Percentiles rank a stretch among this genome's conserved stretches.
These are phyloP conservation scores for Solanum virginianum DNA, from an alignment of 257 asterid genomes.

Conservation along the genomic window DNA sequence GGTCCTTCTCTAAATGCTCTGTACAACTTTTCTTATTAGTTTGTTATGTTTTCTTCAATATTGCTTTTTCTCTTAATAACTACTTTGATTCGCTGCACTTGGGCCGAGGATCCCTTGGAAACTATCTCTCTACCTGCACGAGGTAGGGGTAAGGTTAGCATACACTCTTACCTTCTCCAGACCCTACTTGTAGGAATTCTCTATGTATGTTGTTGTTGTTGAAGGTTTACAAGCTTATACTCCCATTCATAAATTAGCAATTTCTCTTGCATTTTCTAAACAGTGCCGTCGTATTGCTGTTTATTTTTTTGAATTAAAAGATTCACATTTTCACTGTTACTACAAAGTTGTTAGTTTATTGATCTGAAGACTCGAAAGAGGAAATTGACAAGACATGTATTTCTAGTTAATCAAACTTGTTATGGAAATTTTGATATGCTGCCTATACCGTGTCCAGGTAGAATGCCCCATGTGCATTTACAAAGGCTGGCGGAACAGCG, in stretches of 20 bases:
- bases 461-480: slow-evolving; percentile 91
- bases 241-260: not conserved
- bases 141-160: not conserved
- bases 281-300: not conserved
- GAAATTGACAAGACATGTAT: not conserved
- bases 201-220: not conserved
- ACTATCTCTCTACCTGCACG: not conserved
- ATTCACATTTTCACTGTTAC: not conserved
- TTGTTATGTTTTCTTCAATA: not conserved
- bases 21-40: not conserved
- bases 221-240: not conserved
- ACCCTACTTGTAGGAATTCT: not conserved
- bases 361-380: not conserved
- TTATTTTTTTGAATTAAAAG: not conserved
- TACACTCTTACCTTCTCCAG: not conserved
- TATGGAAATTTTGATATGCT: not conserved
- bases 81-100: not conserved
- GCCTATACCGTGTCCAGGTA: slow-evolving; percentile 39
- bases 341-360: not conserved
- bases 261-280: not conserved
- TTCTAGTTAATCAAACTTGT: not conserved
- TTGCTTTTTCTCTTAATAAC: not conserved
- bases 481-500: slow-evolving; percentile 63
- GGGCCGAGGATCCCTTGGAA: not conserved
- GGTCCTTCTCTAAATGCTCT: not conserved